Evolutionary conservation across 2,329 filamentous ascomycete species (phyloP), one percentile per base, ranked within the genome.

Genomic region (Xylaria sp.): DNA sequence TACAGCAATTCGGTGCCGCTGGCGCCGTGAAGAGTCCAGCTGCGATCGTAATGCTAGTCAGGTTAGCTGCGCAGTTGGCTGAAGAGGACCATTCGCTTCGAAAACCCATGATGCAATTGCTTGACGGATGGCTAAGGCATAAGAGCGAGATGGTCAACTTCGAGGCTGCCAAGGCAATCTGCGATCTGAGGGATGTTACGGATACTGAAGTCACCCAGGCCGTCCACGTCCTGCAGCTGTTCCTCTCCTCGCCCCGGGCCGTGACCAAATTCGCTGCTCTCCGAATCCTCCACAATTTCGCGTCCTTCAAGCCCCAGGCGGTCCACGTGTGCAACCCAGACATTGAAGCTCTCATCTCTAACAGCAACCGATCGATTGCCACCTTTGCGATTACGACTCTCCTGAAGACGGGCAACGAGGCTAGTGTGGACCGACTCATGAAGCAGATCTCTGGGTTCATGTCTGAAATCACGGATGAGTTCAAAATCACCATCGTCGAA

Each of bases 91-190:
- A 86, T 38, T 88, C 91, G 62, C 81, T 97, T 68, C 82, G 93
- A 65, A 95, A 90, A 78, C 92, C 92, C 56, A 99, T 99, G 94
- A 94, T 96, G 85, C 88, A 92, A 75, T 85, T 99, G 63, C 84
- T 99, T 66, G 93, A 97, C 72, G 90, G 92, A 68, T 97, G 93
- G 93, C 78, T 99, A 73, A 86, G 92, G 72, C 93, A 97, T 76
- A 97, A 99, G 87, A 96, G 92, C 74, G 94, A 97, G 74, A 96
- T 96, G 91, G 92, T 99, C 76, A 97, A 97, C 79, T 97, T 99
- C 65, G 94, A 99, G 77, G 94, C 94, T 49, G 94, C 94, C 61
- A 97, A 97, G 82, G 93, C 93, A 48, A 96, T 99, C 68, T 96
- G 92, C 77, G 90, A 96, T 66, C 89, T 97, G 83, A 86, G 89